A percentile compares a stretch with the other conserved stretches of the same genome.
phyloP scores from a whole-genome alignment of 257 asterid species.

The Solanum bukasovii region DNA sequence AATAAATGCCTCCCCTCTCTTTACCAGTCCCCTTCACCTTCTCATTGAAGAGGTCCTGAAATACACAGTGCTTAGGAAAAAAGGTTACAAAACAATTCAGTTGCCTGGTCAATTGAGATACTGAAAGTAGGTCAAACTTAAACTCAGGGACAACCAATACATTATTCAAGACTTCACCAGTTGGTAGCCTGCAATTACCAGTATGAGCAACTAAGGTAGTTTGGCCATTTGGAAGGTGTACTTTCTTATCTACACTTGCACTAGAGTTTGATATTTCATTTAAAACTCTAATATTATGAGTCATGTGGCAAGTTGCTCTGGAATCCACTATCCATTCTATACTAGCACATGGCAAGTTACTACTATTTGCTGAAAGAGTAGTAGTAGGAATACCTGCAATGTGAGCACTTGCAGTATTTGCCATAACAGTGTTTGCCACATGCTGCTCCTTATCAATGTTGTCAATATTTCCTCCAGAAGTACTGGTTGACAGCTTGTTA shows the following conservation, averaged over 20 bases:
- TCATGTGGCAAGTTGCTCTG: background rate
- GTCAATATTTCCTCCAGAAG: no score
- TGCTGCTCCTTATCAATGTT: no score
- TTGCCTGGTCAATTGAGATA: background rate
- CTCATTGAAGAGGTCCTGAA: background rate
- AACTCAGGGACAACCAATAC: background rate
- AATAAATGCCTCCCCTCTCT: background rate
- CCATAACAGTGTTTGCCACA: no score
- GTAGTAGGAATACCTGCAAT: no score
- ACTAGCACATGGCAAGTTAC: background rate
- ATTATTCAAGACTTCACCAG: background rate
- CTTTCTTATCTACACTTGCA: background rate
- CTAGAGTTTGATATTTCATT: background rate
- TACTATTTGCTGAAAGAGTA: no score
- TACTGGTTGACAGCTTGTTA: no score
- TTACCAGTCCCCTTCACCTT: background rate
- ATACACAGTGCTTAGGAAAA: background rate
- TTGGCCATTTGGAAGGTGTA: no score
- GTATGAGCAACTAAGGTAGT: no score
- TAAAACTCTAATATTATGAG: background rate
- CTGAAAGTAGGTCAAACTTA: background rate
- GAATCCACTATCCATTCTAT: background rate
- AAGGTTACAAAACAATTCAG: no score
- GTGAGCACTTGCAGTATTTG: no score
- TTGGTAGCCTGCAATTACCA: no score